Percentiles rank a stretch among this genome's conserved stretches.
These are phyloP conservation scores for Penicillium oxalicum DNA, from an alignment of 2,329 filamentous ascomycete genomes.

Conservation along the genomic window DNA sequence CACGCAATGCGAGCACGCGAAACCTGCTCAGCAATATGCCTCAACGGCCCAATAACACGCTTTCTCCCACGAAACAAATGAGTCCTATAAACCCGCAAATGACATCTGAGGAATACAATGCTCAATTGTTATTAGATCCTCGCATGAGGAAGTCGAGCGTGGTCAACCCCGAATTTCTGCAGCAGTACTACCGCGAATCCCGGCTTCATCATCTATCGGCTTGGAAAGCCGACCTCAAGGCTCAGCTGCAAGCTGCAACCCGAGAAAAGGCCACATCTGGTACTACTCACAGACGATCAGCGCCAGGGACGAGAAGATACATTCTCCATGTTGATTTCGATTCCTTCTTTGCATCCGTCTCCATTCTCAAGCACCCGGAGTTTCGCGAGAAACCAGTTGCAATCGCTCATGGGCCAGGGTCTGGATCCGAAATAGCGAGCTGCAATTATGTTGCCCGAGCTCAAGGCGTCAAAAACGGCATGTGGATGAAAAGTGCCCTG, in stretches of 20 bases:
- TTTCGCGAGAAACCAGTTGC: constrained; percentile 73
- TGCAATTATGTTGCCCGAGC: constrained; percentile 89
- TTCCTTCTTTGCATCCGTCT: constrained; percentile 95
- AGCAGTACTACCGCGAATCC: constrained; percentile 93
- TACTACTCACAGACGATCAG: constrained; percentile 48
- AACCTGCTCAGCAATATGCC: background rate
- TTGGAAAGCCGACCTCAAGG: constrained; percentile 94
- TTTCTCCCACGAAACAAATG: constrained; percentile 16
- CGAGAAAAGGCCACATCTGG: constrained; percentile 55
- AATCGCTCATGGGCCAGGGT: constrained; percentile 79
- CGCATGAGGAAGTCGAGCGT: constrained; percentile 82
- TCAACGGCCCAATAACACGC: background rate
- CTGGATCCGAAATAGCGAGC: constrained; percentile 89
- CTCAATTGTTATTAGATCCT: constrained; percentile 74
- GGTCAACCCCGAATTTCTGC: constrained; percentile 85
- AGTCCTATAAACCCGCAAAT: constrained; percentile 42
- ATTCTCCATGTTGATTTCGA: constrained; percentile 97
- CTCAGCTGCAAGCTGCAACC: constrained; percentile 74
- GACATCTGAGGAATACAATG: constrained; percentile 92
- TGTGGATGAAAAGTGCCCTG: constrained; percentile 95
- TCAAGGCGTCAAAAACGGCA: constrained; percentile 90
- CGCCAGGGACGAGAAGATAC: constrained; percentile 65
- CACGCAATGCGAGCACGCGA: background rate
- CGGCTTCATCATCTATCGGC: constrained; percentile 89
- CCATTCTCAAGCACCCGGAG: constrained; percentile 69